Conservation (phyloP, 2,329 filamentous ascomycete species). For the Periconia macrospinosa region DNA sequence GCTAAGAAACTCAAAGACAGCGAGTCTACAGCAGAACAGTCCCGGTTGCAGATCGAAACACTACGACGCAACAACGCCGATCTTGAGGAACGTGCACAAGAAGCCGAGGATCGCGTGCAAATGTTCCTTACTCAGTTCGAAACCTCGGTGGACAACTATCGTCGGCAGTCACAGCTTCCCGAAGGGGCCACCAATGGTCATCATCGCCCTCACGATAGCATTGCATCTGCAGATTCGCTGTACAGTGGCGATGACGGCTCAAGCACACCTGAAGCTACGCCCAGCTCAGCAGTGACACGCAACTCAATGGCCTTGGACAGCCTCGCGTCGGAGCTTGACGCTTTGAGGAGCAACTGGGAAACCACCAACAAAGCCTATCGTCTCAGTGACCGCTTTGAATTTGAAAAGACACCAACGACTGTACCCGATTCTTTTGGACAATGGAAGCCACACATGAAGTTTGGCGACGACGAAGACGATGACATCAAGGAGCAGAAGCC, state of each 20-base stretch:
- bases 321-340: conserved; percentile 88
- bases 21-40: conserved; percentile 54
- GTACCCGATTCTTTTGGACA: conserved; percentile 36
- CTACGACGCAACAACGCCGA: conserved; percentile 79
- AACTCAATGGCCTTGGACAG: conserved; percentile 80
- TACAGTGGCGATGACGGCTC: conserved; percentile 47
- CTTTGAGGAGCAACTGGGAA: conserved; percentile 89
- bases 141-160: conserved; percentile 90
- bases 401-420: conserved; percentile 60
- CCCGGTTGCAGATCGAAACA: conserved; percentile 73
- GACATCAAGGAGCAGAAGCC: conserved; percentile 6
- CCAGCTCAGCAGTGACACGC: conserved; percentile 42
- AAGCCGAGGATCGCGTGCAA: conserved; percentile 91
- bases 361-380: conserved; percentile 94
- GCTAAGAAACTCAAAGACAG: conserved; percentile 56
- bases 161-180: conserved; percentile 65
- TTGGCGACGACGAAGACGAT: conserved; percentile 28
- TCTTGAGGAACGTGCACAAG: conserved; percentile 80
- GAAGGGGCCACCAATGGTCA: conserved; percentile 36
- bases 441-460: conserved; percentile 38
- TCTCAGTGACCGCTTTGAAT: conserved; percentile 85
- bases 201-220: conserved; percentile 58
- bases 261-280: conserved; percentile 34
- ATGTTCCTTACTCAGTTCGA: conserved; percentile 94
- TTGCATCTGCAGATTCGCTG: conserved; percentile 60